Percentiles rank a stretch among this genome's conserved stretches.
These are phyloP conservation scores for Russula vinacea DNA, from an alignment of 768 basidiomycete species.

Conservation along the genomic window DNA sequence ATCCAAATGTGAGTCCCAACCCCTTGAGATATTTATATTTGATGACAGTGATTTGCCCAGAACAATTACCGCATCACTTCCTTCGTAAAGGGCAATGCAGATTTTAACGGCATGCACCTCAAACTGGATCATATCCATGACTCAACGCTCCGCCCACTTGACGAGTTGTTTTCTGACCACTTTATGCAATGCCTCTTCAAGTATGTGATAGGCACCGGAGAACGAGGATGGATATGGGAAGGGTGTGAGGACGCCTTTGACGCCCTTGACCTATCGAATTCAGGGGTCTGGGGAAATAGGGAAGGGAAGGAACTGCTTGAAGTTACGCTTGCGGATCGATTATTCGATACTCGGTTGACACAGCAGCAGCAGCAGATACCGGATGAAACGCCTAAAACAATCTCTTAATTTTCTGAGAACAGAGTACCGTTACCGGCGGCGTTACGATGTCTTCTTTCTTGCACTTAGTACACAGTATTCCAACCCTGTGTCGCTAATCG, in stretches of 20 bases:
- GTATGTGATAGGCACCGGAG: neutral
- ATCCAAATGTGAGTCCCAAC: constrained; percentile 9
- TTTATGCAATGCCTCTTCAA: constrained; percentile 3
- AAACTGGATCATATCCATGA: constrained; percentile 9
- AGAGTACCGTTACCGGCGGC: too few relatives aligned
- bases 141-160: constrained; percentile 11
- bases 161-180: constrained; percentile 6
- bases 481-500: too few relatives aligned
- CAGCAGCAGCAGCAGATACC: too few relatives aligned
- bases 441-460: too few relatives aligned
- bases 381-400: too few relatives aligned
- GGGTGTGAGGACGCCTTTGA: neutral
- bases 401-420: too few relatives aligned
- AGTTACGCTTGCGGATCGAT: too few relatives aligned
- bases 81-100: constrained; percentile 6
- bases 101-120: neutral
- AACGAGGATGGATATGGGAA: neutral
- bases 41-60: neutral
- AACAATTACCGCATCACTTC: constrained; percentile 3
- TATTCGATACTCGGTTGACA: too few relatives aligned
- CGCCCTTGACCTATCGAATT: too few relatives aligned
- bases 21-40: neutral
- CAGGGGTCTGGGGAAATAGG: too few relatives aligned
- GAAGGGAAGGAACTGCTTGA: too few relatives aligned
- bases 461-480: too few relatives aligned